Evolutionary conservation across 345 rosid genomes (phyloP).

Genomic region (Physaria fendleri): DNA sequence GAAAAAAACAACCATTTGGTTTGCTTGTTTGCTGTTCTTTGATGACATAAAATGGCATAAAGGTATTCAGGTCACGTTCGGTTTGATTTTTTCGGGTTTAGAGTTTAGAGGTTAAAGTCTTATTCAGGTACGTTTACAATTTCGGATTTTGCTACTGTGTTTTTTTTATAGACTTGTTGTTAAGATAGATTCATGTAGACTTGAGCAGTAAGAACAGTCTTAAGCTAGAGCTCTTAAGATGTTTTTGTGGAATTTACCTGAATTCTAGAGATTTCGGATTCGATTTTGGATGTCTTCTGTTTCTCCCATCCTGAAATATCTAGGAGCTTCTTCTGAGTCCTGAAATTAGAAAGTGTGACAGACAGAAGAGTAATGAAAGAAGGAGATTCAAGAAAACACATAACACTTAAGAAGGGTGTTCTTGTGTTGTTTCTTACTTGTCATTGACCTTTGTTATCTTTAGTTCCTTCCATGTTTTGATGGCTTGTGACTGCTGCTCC

Average conservation of each 20-base stretch:
- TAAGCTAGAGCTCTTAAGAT: background rate
- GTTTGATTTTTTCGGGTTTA: too few relatives aligned
- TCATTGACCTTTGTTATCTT: constrained; percentile 61
- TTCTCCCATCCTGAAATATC: constrained; percentile 69
- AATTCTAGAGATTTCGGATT: constrained; percentile 49
- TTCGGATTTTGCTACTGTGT: too few relatives aligned
- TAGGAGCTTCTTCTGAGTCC: constrained; percentile 67
- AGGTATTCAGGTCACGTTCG: too few relatives aligned
- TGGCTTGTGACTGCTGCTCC: constrained; percentile 37
- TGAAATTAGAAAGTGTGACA: constrained; percentile 20
- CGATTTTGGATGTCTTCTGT: constrained; percentile 57
- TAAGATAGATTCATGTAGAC: background rate
- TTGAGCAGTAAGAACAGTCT: background rate
- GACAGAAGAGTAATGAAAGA: too few relatives aligned
- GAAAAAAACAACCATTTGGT: background rate
- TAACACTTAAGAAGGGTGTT: background rate
- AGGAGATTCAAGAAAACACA: too few relatives aligned
- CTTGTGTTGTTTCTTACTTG: constrained; percentile 43
- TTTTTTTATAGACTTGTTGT: too few relatives aligned
- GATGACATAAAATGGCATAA: background rate
- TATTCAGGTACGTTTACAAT: too few relatives aligned
- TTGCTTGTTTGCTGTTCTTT: background rate
- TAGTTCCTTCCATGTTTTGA: constrained; percentile 83
- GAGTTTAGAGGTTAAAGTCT: too few relatives aligned
- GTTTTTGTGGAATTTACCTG: constrained; percentile 42